These are phyloP conservation scores for Hemileccinum impolitum DNA, from an alignment of 768 basidiomycete species.

Conservation along the genomic window DNA sequence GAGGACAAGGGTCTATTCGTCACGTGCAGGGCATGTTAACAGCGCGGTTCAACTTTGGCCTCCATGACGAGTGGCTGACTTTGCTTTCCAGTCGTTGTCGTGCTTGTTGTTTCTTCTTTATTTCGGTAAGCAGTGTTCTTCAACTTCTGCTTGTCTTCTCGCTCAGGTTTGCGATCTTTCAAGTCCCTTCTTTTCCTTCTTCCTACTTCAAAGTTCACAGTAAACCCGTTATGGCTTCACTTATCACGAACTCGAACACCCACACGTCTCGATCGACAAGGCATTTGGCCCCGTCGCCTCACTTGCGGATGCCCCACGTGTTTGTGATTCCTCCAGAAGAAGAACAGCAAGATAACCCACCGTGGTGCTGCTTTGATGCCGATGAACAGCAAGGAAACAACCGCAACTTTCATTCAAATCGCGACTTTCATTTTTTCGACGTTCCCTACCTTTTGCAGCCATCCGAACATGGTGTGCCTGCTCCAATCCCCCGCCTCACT, in stretches of 20 bases:
- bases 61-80: slow-evolving; percentile 12
- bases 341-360: slow-evolving; percentile 43
- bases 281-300: not conserved
- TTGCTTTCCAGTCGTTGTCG: slow-evolving; percentile 1
- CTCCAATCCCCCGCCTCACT: slow-evolving; percentile 4
- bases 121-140: slow-evolving; percentile 12
- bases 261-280: slow-evolving; percentile 16
- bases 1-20: not conserved
- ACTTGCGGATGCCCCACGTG: slow-evolving; percentile 43
- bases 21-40: slow-evolving; percentile 18
- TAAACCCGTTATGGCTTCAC: slow-evolving; percentile 11
- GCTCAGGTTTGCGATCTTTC: not conserved
- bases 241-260: slow-evolving; percentile 4
- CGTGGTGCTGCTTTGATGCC: slow-evolving; percentile 59
- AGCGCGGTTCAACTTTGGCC: slow-evolving; percentile 18
- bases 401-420: slow-evolving; percentile 12
- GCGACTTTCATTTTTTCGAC: slow-evolving; percentile 35
- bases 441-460: slow-evolving; percentile 25
- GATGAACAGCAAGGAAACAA: slow-evolving; percentile 28
- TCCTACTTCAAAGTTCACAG: not conserved
- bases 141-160: not conserved
- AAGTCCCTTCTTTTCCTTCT: slow-evolving; percentile 17
- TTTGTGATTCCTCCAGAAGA: slow-evolving; percentile 59
- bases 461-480: slow-evolving; percentile 2
- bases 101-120: not conserved